phyloP scores from a whole-genome alignment of 78 protist genomes.

The Dictyostelium firmibasis region DNA sequence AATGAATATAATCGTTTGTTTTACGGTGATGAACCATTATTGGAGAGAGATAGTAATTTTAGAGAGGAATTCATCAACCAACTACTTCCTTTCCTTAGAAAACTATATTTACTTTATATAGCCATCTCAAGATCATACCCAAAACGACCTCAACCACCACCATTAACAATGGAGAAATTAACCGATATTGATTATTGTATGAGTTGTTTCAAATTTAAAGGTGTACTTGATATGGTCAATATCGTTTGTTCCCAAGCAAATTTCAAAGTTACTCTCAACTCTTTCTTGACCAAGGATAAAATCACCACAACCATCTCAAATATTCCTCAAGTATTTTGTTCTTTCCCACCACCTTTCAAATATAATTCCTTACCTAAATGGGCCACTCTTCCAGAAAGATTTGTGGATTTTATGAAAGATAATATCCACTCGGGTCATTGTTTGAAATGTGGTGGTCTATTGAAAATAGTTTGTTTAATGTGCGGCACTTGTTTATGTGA shows the following conservation, averaged over 20 bases:
- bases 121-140: not conserved
- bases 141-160: not conserved
- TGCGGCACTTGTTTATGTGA: slow-evolving; percentile 20
- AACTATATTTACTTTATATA: not conserved
- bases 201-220: not conserved
- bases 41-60: not conserved
- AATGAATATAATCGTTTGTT: not conserved
- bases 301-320: not conserved
- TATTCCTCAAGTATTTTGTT: not conserved
- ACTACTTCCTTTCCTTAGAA: slow-evolving; percentile 44
- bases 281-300: not conserved
- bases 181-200: not conserved
- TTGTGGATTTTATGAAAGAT: slow-evolving; percentile 25
- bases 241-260: not conserved
- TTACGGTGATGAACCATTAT: not conserved
- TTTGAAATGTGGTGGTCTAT: slow-evolving; percentile 3
- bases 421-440: slow-evolving; percentile 19
- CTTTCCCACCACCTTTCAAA: slow-evolving; percentile 51
- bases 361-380: slow-evolving; percentile 20
- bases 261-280: not conserved
- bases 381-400: not conserved
- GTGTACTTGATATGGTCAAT: not conserved
- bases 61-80: not conserved
- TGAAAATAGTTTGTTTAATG: slow-evolving; percentile 42
- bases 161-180: not conserved